Evolutionary conservation across 2,329 filamentous ascomycete species (phyloP), one percentile per base, ranked within the genome.

Genomic region (Thelonectria olida): DNA sequence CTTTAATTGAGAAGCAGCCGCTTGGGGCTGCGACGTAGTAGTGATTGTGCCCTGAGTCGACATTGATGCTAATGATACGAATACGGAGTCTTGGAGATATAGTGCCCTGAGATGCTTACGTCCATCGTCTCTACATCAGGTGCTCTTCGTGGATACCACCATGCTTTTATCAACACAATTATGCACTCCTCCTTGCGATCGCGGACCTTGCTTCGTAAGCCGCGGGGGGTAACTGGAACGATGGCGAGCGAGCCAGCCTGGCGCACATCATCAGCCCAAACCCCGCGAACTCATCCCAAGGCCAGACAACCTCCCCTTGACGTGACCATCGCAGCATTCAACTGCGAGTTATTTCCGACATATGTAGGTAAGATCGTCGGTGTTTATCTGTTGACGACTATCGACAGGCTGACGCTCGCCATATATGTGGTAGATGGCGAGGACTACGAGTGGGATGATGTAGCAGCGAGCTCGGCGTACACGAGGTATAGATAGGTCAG

Each of bases 361-460:
- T 12, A 41, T 39, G 12, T 19, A 38, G 23, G 41, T 10, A 52
- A 52, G 49, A 52, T 52, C 49, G 23, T 20, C 49, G n/a, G 28
- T 15, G 47, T 39, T 49, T 41, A 56, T 49, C 42, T 44, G 7
- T 51, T 39, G 8, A 27, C 20, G 13, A 19, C 17, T 7, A 17
- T 5, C 34, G 34, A 38, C 34, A 15, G 9, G 7, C 20, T 34
- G 15, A 6, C 10, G 19, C 48, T 61, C 58, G 58, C 31, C 58
- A 61, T 61, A 42, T 20, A 49, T 45, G 42, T 39, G 10, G 15
- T 17, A 25, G 27, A 61, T 61, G 58, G 17, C 58, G 58, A 50
- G 19, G 45, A 12, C 17, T 17, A 28, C 7, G 28, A 19, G 27
- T 36, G 22, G 42, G 22, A 45, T 45, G 23, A 39, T 36, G 52